Evolutionary conservation across 164 flowering plant genomes (phyloP), one percentile per base, ranked within the genome.

Genomic region (Dillenia suffruticosa): DNA sequence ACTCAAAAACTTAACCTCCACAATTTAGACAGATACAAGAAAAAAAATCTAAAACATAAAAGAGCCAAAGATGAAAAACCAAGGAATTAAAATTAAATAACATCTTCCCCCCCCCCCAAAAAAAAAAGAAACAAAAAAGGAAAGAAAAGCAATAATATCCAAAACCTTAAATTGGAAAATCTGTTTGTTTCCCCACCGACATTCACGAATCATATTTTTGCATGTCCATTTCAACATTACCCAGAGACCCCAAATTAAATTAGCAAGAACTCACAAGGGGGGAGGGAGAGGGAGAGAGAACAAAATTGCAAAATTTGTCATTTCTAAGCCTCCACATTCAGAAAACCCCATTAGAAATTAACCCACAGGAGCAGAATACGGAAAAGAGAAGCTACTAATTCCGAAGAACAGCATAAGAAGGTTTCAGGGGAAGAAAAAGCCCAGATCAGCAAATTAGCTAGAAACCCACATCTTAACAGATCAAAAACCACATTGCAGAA

Each of bases 401-500:
- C 48, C 16, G 54, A 40, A 63, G 15, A 61, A 17, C 54, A 24
- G 16, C 56, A 54, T 32, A 32, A 4, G 40, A 32, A 32, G 40
- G 40, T 32, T 32, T 32, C 40, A 32, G 7, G 40, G 40, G 6
- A 0, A 32, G 40, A 49, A 67, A 16, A 22, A 43, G n/a, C 3
- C 43, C 40, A 24, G 49, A 54, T 16, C 49, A 19, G 6, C 4
- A 44, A n/a, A 44, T 15, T 40, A 52, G 8, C 19, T 17, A 32
- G 9, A 48, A 15, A 48, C 10, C 58, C 10, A 51, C 48, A 51
- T 5, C 54, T 54, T 17, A 1, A 8, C 49, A 51, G 58, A 67
- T 67, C 73, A 32, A 32, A 12, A 72, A 45, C 15, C 68, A 64
- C 71, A 71, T 54, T 68, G 58, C 58, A 44, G 19, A 24, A 56